phyloP scores from a whole-genome alignment of 371 early-diverging fungal species.

The Massospora cicadina region DNA sequence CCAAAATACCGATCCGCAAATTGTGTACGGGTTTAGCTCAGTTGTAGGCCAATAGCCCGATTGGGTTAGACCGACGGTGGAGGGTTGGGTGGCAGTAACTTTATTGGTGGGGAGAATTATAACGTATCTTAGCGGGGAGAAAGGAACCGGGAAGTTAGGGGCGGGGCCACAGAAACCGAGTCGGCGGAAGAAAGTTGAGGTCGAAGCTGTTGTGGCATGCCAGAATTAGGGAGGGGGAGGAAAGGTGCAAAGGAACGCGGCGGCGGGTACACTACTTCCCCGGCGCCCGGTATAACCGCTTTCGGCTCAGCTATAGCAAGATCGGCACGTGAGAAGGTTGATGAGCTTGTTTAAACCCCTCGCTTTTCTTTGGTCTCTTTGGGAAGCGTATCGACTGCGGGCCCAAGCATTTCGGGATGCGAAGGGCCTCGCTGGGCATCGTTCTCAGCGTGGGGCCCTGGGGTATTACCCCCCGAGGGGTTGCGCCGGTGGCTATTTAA shows the following conservation, averaged over 20 bases:
- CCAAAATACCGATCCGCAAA: too few relatives aligned
- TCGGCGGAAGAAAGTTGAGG: neutral
- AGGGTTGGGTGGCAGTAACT: too few relatives aligned
- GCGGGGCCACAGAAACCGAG: neutral
- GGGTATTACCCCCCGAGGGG: neutral
- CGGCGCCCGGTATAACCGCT: too few relatives aligned
- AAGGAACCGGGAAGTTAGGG: neutral
- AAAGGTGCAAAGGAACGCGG: neutral
- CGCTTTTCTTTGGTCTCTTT: slow-evolving; percentile 2
- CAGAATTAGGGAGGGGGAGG: neutral
- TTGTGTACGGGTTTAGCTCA: too few relatives aligned
- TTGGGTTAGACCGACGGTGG: too few relatives aligned
- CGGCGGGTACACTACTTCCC: neutral
- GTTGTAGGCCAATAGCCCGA: too few relatives aligned
- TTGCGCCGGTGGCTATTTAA: slow-evolving; percentile 3
- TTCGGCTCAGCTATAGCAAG: slow-evolving; percentile 5
- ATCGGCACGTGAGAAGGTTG: slow-evolving; percentile 6
- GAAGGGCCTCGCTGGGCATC: neutral
- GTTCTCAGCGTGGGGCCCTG: neutral
- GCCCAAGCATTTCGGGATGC: neutral
- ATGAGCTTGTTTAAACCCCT: slow-evolving; percentile 1
- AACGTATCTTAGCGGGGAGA: neutral
- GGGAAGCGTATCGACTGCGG: neutral
- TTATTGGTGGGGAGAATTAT: neutral
- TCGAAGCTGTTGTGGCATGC: neutral